A percentile compares a stretch with the other conserved stretches of the same genome.
Evolutionary conservation across 768 basidiomycete genomes (phyloP).

Genomic region (Termitomyces sp.): DNA sequence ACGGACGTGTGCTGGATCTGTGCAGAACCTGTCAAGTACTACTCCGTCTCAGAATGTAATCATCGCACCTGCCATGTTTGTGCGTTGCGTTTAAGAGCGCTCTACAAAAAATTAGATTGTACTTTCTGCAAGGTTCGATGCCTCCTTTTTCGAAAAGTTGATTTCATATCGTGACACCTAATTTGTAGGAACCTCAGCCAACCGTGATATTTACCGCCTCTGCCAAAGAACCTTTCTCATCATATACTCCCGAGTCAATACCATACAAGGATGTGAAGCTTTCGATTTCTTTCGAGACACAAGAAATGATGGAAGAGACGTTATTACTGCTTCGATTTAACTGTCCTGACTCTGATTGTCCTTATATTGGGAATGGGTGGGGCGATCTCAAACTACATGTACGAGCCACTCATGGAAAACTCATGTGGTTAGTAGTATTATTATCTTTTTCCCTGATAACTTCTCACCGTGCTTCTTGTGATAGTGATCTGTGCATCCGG

Average conservation of each 20-base stretch:
- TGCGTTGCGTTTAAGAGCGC: slow-evolving; percentile 75
- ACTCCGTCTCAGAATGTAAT: slow-evolving; percentile 83
- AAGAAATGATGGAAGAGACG: slow-evolving; percentile 94
- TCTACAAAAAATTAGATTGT: slow-evolving; percentile 93
- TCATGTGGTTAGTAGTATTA: slow-evolving; percentile 68
- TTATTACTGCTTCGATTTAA: slow-evolving; percentile 90
- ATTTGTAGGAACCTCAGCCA: slow-evolving; percentile 59
- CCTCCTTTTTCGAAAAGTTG: neutral
- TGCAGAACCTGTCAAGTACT: slow-evolving; percentile 90
- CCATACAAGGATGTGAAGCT: slow-evolving; percentile 69
- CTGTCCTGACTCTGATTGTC: slow-evolving; percentile 82
- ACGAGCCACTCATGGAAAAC: slow-evolving; percentile 63
- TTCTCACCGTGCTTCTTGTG: neutral
- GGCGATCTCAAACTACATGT: slow-evolving; percentile 83
- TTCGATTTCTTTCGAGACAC: slow-evolving; percentile 80
- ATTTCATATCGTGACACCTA: neutral
- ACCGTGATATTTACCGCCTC: slow-evolving; percentile 73
- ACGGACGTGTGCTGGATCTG: slow-evolving; percentile 81
- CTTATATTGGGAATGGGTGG: slow-evolving; percentile 85
- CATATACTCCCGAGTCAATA: slow-evolving; percentile 49
- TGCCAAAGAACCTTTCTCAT: slow-evolving; percentile 52
- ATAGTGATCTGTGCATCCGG: slow-evolving; percentile 80
- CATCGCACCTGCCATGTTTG: slow-evolving; percentile 96
- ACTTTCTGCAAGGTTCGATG: slow-evolving; percentile 89
- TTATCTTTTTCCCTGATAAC: neutral